These are phyloP conservation scores for Pseudocercospora eumusae DNA, from an alignment of 2,329 filamentous ascomycete genomes.

Conservation along the genomic window DNA sequence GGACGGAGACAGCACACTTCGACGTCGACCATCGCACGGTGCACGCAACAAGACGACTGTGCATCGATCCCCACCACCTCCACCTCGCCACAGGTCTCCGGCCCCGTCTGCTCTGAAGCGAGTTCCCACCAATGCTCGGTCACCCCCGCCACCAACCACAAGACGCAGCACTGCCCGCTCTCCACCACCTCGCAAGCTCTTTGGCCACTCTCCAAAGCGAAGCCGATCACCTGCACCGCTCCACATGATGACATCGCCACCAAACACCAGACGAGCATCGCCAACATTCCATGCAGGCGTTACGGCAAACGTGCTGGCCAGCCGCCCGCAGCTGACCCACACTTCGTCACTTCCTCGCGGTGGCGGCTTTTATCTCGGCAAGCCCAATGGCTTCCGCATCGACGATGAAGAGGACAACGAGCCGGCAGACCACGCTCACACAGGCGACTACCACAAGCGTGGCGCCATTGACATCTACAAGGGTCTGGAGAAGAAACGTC, in stretches of 20 bases:
- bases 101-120: constrained; percentile 46
- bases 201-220: constrained; percentile 71
- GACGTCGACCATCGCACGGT: constrained; percentile 41
- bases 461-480: constrained; percentile 98
- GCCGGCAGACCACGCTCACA: constrained; percentile 30
- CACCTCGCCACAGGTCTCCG: constrained; percentile 41
- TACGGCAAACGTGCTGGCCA: constrained; percentile 52
- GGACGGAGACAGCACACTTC: constrained; percentile 40
- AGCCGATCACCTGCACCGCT: constrained; percentile 47
- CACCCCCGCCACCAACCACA: constrained; percentile 31
- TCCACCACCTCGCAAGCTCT: constrained; percentile 57
- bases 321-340: constrained; percentile 68
- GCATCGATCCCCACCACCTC: constrained; percentile 39
- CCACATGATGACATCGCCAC: constrained; percentile 63
- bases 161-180: constrained; percentile 34
- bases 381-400: constrained; percentile 35
- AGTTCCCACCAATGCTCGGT: constrained; percentile 50
- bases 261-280: constrained; percentile 57
- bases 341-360: constrained; percentile 86
- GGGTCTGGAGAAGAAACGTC: constrained; percentile 89
- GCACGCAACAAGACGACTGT: constrained; percentile 23
- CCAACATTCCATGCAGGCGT: constrained; percentile 49
- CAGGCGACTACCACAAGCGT: constrained; percentile 67
- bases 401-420: constrained; percentile 44
- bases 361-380: constrained; percentile 60